Evolutionary conservation across 202 grass and related monocot genomes (phyloP).

Genomic region (Eragrostis tef): DNA sequence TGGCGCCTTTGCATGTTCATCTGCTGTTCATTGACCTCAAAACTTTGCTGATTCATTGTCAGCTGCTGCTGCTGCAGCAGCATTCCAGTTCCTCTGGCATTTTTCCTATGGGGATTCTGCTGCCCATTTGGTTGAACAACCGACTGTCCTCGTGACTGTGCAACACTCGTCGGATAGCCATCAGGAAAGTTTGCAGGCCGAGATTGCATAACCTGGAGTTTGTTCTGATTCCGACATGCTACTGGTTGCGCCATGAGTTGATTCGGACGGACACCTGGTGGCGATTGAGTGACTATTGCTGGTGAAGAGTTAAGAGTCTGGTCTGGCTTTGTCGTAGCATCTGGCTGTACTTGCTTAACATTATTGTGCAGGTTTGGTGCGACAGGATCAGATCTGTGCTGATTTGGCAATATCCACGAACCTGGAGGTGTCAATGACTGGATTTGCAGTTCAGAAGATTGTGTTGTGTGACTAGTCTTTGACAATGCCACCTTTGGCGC

Average conservation of each 20-base stretch:
- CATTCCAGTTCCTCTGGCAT: neutral
- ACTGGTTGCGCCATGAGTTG: neutral
- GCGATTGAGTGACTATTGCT: neutral
- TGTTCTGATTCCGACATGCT: neutral
- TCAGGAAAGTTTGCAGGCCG: neutral
- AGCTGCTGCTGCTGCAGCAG: neutral
- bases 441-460: slow-evolving; percentile 4
- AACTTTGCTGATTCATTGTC: slow-evolving; percentile 30
- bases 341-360: neutral
- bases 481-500: neutral
- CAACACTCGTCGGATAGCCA: neutral
- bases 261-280: neutral
- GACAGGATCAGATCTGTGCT: neutral
- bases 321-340: neutral
- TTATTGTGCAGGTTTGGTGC: neutral
- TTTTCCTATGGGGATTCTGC: neutral
- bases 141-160: neutral
- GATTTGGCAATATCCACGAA: slow-evolving; percentile 18
- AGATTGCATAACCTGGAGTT: neutral
- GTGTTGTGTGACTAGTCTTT: neutral
- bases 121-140: slow-evolving; percentile 11
- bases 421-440: neutral
- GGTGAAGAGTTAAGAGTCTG: neutral
- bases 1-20: neutral
- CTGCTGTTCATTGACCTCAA: slow-evolving; percentile 10